A percentile compares a stretch with the other conserved stretches of the same genome.
Evolutionary conservation across 2,329 filamentous ascomycete species (phyloP).

Genomic region (Aspergillus ruber): DNA sequence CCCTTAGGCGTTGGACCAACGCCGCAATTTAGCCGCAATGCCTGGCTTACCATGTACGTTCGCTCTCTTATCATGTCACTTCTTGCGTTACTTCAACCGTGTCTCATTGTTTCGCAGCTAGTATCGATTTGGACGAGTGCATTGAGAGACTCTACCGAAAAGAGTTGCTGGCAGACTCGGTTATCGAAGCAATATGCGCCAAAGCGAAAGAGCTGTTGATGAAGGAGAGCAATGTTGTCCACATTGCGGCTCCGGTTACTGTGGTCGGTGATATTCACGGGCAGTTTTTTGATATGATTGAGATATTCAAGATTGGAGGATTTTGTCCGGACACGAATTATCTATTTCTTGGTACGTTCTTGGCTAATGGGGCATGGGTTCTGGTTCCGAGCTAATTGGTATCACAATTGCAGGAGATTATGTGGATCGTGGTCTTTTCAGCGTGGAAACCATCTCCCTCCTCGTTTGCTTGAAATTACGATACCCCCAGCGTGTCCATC

Average conservation of each 20-base stretch:
- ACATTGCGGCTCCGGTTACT: constrained; percentile 89
- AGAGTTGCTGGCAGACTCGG: constrained; percentile 91
- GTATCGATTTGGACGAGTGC: constrained; percentile 97
- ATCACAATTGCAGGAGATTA: constrained; percentile 67
- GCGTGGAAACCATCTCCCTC: constrained; percentile 95
- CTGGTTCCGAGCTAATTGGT: background rate
- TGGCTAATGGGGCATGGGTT: no score
- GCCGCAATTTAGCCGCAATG: constrained; percentile 25
- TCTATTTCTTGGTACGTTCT: constrained; percentile 72
- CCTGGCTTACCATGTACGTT: constrained; percentile 40
- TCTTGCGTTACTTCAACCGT: background rate
- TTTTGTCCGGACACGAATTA: constrained; percentile 98
- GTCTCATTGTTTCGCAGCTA: constrained; percentile 52
- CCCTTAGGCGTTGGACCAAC: constrained; percentile 1
- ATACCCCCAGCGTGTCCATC: constrained; percentile 90
- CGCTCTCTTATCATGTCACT: background rate
- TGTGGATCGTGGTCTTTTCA: constrained; percentile 96
- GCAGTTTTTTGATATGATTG: constrained; percentile 97
- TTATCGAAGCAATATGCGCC: constrained; percentile 98
- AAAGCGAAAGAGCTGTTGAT: constrained; percentile 98
- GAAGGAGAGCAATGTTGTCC: constrained; percentile 99
- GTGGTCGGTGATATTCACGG: constrained; percentile 98
- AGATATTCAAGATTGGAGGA: constrained; percentile 97
- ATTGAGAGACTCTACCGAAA: constrained; percentile 95
- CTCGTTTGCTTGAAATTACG: constrained; percentile 95